A percentile compares a stretch with the other conserved stretches of the same genome.
Evolutionary conservation across 2,329 filamentous ascomycete genomes (phyloP).

Genomic region (Dothideomycetes sp.): DNA sequence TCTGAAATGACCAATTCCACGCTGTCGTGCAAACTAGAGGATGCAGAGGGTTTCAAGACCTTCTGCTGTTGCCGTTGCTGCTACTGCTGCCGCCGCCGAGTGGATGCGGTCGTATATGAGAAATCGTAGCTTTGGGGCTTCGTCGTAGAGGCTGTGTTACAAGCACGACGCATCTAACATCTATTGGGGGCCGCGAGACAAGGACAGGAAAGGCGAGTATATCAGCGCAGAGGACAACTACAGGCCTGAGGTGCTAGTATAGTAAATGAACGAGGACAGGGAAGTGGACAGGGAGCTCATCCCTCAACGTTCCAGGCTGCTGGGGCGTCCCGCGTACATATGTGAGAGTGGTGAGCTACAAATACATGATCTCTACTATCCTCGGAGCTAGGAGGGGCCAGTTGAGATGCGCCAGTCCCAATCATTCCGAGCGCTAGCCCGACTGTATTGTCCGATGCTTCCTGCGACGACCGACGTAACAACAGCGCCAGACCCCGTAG

Average conservation of each 20-base stretch:
- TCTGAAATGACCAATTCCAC: background rate
- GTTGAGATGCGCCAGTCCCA: constrained; percentile 7
- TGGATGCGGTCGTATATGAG: too few relatives aligned
- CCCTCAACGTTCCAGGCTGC: background rate
- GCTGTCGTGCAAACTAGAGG: too few relatives aligned
- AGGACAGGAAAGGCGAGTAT: background rate
- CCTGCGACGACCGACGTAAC: background rate
- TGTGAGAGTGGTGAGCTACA: background rate
- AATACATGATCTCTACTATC: background rate
- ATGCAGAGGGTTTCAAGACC: too few relatives aligned
- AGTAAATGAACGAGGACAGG: background rate
- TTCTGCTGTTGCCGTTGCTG: too few relatives aligned
- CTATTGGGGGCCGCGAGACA: background rate
- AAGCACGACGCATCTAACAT: too few relatives aligned
- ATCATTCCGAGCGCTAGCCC: constrained; percentile 5
- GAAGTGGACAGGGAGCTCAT: background rate
- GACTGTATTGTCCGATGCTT: background rate
- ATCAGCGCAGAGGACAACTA: background rate
- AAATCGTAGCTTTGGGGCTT: too few relatives aligned
- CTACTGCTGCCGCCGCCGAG: too few relatives aligned
- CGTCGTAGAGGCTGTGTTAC: too few relatives aligned
- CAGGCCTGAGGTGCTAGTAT: background rate
- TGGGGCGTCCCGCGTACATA: background rate
- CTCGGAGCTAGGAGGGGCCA: constrained; percentile 3
- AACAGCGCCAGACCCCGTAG: too few relatives aligned